Evolutionary conservation across 139 green algal species (phyloP).

Genomic region (Chlamydomonas sp.): DNA sequence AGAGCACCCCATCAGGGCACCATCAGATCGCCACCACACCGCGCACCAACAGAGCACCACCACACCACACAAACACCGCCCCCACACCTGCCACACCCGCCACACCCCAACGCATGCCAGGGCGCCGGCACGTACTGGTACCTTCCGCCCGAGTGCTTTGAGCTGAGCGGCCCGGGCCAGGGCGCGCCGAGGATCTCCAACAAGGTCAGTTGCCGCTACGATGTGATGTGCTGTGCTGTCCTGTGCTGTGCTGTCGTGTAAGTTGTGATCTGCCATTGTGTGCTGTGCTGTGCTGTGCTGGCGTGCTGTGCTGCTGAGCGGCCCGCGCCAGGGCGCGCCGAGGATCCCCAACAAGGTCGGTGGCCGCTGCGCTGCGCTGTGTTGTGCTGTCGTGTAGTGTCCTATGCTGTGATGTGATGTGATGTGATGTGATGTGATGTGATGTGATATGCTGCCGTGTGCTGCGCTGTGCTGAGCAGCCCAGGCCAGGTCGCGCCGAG

Average conservation of each 20-base stretch:
- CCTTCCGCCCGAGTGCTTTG: slow-evolving; percentile 79
- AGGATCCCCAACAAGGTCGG: not conserved
- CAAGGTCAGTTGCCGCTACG: slow-evolving; percentile 71
- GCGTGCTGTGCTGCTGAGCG: slow-evolving; percentile 19
- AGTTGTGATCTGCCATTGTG: not conserved
- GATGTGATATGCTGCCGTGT: too few relatives aligned
- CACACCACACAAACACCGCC: too few relatives aligned
- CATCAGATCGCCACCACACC: too few relatives aligned
- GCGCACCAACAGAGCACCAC: too few relatives aligned
- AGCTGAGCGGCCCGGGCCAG: slow-evolving; percentile 26
- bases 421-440: not conserved
- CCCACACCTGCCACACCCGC: too few relatives aligned
- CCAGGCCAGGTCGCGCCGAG: not conserved
- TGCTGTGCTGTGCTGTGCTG: not conserved
- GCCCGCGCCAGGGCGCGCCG: slow-evolving; percentile 1
- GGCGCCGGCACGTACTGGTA: slow-evolving; percentile 94
- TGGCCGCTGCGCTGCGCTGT: slow-evolving; percentile 71
- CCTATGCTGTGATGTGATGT: not conserved
- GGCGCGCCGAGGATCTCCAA: slow-evolving; percentile 62
- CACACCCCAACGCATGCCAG: too few relatives aligned
- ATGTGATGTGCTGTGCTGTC: too few relatives aligned
- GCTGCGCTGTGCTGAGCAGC: slow-evolving; percentile 19
- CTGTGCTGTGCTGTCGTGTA: too few relatives aligned
- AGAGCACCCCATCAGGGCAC: too few relatives aligned
- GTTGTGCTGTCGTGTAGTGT: too few relatives aligned